phyloP scores from a whole-genome alignment of 1,284 basidiomycete genomes.

The Abortiporus biennis region DNA sequence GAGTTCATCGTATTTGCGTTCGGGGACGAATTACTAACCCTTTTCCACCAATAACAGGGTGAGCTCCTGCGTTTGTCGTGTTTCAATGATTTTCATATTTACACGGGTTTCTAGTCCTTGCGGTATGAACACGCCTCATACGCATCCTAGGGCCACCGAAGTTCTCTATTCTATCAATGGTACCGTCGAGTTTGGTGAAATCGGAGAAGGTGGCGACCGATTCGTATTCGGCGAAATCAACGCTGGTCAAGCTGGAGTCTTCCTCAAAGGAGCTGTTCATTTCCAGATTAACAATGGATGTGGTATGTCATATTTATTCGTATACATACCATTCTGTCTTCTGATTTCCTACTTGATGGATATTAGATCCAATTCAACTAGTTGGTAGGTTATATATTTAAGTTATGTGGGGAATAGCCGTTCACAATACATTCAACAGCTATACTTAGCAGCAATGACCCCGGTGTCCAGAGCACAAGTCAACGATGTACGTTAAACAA shows the following conservation, averaged over 20 bases:
- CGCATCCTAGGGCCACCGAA: constrained; percentile 31
- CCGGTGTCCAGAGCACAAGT: constrained; percentile 23
- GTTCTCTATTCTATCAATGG: constrained; percentile 29
- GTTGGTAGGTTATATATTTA: constrained; percentile 12
- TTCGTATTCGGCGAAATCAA: constrained; percentile 27
- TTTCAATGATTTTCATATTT: background rate
- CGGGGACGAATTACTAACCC: too few relatives aligned
- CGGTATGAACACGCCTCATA: constrained; percentile 33
- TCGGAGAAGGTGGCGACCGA: constrained; percentile 29
- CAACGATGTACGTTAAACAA: constrained; percentile 24
- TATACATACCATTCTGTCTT: background rate
- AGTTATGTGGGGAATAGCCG: background rate
- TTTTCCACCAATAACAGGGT: background rate
- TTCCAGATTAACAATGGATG: constrained; percentile 30
- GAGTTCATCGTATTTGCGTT: background rate
- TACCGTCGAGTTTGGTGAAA: constrained; percentile 26
- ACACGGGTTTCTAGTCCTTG: constrained; percentile 18
- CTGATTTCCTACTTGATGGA: constrained; percentile 1
- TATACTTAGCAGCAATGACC: constrained; percentile 29
- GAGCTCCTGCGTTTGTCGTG: background rate
- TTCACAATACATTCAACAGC: constrained; percentile 14
- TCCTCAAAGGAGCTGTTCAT: constrained; percentile 30
- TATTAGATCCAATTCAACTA: constrained; percentile 13
- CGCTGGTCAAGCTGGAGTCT: constrained; percentile 27
- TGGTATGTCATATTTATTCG: constrained; percentile 6